Evolutionary conservation across 2,329 filamentous ascomycete species (phyloP).

Genomic region (Penicillium sp.): DNA sequence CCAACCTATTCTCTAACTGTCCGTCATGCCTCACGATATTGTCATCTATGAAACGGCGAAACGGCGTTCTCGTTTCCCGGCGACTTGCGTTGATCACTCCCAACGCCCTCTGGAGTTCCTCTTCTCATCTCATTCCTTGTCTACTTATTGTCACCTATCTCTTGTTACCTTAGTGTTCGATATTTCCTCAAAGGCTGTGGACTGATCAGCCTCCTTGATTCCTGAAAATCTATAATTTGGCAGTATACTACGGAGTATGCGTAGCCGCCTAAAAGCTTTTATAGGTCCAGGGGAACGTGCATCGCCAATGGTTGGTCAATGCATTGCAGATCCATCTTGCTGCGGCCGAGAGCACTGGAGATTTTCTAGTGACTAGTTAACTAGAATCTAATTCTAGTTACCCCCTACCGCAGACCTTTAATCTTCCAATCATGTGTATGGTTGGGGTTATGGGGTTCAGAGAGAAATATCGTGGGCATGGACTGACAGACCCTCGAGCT

Average conservation of each 20-base stretch:
- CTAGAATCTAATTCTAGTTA: not conserved
- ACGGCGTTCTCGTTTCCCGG: constrained; percentile 22
- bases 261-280: not conserved
- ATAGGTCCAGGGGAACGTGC: not conserved
- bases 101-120: constrained; percentile 1
- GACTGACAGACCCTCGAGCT: not conserved
- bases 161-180: constrained; percentile 6
- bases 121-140: constrained; percentile 6
- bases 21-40: constrained; percentile 28
- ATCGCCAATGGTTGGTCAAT: not conserved
- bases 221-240: not conserved
- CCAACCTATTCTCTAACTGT: constrained; percentile 18
- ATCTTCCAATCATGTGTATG: not conserved
- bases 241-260: not conserved
- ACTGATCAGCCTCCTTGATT: not conserved
- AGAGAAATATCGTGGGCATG: not conserved
- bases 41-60: constrained; percentile 25
- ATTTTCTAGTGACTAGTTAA: no score
- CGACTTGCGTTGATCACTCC: constrained; percentile 9
- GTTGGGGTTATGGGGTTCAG: not conserved
- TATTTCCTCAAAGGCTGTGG: not conserved
- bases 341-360: not conserved
- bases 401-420: not conserved
- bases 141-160: constrained; percentile 12
- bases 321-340: not conserved